Percentiles rank a stretch among this genome's conserved stretches.
These are phyloP conservation scores for Kingdonia uniflora DNA, from an alignment of 164 flowering plant genomes.

Conservation along the genomic window DNA sequence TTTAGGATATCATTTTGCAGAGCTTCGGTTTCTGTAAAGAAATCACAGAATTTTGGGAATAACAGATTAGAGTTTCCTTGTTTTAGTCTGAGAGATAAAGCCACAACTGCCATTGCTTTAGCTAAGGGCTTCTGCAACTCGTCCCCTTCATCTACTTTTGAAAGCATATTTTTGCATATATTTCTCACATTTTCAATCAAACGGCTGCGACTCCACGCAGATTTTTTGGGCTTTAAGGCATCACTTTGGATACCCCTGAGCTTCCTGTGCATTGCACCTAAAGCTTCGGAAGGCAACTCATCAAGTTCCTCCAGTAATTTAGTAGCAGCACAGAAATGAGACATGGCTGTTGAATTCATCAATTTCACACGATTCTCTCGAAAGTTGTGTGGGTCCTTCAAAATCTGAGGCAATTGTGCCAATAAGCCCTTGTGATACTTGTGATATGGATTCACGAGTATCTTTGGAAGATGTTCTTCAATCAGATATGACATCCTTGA, in stretches of 20 bases:
- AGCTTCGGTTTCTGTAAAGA: conserved; percentile 33
- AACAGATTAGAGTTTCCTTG: conserved; percentile 15
- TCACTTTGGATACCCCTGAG: conserved; percentile 24
- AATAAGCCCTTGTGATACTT: conserved; percentile 5
- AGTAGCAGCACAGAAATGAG: conserved; percentile 28
- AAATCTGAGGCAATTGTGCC: conserved; percentile 21
- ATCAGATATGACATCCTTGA: conserved; percentile 37
- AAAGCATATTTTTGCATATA: conserved; percentile 31
- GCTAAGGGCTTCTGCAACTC: conserved; percentile 41
- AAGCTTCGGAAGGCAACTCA: conserved; percentile 23
- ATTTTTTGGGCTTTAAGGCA: conserved; percentile 18
- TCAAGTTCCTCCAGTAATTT: conserved; percentile 39
- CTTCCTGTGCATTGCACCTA: conserved; percentile 56
- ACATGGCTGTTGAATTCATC: conserved; percentile 5
- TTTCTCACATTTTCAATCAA: conserved; percentile 26
- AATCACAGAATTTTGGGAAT: conserved; percentile 25
- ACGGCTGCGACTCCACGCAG: conserved; percentile 17
- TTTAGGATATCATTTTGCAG: conserved; percentile 58
- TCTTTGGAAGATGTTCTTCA: conserved; percentile 21
- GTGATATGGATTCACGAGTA: conserved; percentile 8
- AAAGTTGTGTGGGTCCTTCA: conserved; percentile 36
- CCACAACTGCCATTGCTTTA: conserved; percentile 56
- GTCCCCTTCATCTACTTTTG: conserved; percentile 29
- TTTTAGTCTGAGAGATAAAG: conserved; percentile 32
- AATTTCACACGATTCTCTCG: conserved; percentile 9